These are phyloP conservation scores for Sporisorium exsertum DNA, from an alignment of 1,284 basidiomycete genomes.

Conservation along the genomic window DNA sequence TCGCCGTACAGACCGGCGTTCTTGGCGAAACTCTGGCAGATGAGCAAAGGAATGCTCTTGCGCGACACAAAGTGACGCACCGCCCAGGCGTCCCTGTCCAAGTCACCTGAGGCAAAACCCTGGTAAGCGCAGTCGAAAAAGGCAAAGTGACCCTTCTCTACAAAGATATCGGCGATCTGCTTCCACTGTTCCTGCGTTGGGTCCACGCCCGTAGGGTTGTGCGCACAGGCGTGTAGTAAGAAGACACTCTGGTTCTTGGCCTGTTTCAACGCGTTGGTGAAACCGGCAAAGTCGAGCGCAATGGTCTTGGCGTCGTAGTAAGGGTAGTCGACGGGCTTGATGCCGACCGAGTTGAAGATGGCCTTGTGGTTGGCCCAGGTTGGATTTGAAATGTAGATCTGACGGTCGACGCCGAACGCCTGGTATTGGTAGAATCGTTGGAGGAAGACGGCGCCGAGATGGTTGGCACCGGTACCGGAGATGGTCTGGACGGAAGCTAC, in stretches of 20 bases:
- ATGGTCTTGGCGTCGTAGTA: slow-evolving; percentile 93
- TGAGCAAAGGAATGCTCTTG: slow-evolving; percentile 79
- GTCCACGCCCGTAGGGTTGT: slow-evolving; percentile 94
- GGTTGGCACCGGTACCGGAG: slow-evolving; percentile 94
- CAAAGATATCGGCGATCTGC: slow-evolving; percentile 80
- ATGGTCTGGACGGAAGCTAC: slow-evolving; percentile 75
- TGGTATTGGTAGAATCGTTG: slow-evolving; percentile 79
- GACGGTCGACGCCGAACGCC: slow-evolving; percentile 68
- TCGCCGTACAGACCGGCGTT: slow-evolving; percentile 93
- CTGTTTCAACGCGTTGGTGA: slow-evolving; percentile 74
- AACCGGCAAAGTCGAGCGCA: slow-evolving; percentile 83
- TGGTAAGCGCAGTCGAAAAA: slow-evolving; percentile 98
- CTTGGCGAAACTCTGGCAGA: slow-evolving; percentile 97
- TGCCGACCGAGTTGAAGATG: slow-evolving; percentile 85
- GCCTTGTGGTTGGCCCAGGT: slow-evolving; percentile 96
- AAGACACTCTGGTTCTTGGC: slow-evolving; percentile 84
- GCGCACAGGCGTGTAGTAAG: slow-evolving; percentile 91
- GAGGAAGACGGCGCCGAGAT: slow-evolving; percentile 89
- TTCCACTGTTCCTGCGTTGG: slow-evolving; percentile 90
- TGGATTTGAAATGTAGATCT: slow-evolving; percentile 85
- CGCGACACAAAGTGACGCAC: slow-evolving; percentile 86
- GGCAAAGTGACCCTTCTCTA: slow-evolving; percentile 82
- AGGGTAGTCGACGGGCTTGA: slow-evolving; percentile 83
- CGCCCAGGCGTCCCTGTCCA: slow-evolving; percentile 89
- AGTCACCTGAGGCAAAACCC: slow-evolving; percentile 88